Base-by-base conservation (phyloP, 116 monocot species). In the Trichopus zeylanicus region DNA sequence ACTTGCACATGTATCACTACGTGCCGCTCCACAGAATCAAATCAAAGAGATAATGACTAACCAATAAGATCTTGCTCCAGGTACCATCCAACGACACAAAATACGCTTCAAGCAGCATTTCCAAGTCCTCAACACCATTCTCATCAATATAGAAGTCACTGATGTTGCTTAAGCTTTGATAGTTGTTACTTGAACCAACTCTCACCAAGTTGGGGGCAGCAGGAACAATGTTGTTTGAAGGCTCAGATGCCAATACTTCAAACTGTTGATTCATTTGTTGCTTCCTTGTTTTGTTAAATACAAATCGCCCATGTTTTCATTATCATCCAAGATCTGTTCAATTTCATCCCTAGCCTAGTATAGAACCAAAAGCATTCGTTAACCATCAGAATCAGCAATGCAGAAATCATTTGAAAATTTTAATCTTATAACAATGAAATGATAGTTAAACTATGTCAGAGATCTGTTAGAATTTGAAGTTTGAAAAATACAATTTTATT, bases 91-190 rank as follows among this genome's bases (percentile, higher is more conserved):
- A 33, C 68, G 91, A 91, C 85, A 85, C 87, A 64, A 97, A 98
- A 68, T 91, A 98, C 20, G 97, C 97, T 67, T 98, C 97, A 51
- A 98, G 80, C 65, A 98, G 69, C 97, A 98, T 98, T 55, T 98
- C 97, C 31, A 98, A 71, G 65, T 98, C 97, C 70, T 98, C 97
- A 37, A 98, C 97, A 80, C 71, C 70, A 51, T 0, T 13, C n/a
- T 42, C 13, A 15, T 90, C n/a, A n/a, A n/a, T n/a, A n/a, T n/a
- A n/a, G n/a, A n/a, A n/a, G n/a, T n/a, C n/a, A n/a, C n/a, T 78
- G 9, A 48, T 72, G 26, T 77, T 67, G 70, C 95, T 94, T 63
- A 67, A 62, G 48, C 74, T 95, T 8, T 76, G 37, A 33, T 70
- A 61, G 53, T 48, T 34, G 25, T 66, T 72, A 29, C n/a, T n/a